A percentile compares a stretch with the other conserved stretches of the same genome.
Evolutionary conservation across 73 alveolate genomes (phyloP).

Genomic region (Blepharisma japonicum): DNA sequence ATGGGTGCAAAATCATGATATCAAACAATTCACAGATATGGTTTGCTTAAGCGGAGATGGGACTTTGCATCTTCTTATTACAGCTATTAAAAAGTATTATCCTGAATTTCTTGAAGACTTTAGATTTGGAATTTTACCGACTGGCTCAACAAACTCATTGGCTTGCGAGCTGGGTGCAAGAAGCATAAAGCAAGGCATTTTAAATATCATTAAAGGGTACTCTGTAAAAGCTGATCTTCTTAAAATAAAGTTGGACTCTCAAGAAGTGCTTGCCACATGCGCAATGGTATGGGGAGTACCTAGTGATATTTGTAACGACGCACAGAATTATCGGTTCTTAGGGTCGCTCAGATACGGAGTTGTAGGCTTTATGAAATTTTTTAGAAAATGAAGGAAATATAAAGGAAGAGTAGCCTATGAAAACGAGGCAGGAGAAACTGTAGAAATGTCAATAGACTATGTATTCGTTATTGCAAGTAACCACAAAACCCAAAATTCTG

Average conservation of each 20-base stretch:
- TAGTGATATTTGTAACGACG: slow-evolving; percentile 6
- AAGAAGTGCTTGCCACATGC: not conserved
- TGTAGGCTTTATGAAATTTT: not conserved
- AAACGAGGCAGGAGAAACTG: not conserved
- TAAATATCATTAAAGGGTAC: not conserved
- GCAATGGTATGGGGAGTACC: slow-evolving; percentile 12
- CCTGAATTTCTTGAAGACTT: not conserved
- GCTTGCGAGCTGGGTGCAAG: not conserved
- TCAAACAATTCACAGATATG: not conserved
- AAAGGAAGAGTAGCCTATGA: not conserved
- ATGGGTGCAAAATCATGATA: too few relatives aligned
- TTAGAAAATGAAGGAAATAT: not conserved
- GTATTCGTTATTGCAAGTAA: not conserved
- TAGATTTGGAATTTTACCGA: not conserved
- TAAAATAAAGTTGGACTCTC: not conserved
- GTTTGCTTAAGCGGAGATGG: slow-evolving; percentile 14
- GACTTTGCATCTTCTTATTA: not conserved
- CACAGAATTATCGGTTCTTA: not conserved
- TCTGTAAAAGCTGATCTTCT: not conserved
- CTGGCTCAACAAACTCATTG: slow-evolving; percentile 16
- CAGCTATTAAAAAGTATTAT: not conserved
- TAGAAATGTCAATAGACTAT: not conserved
- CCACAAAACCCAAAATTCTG: not conserved
- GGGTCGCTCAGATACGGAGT: not conserved
- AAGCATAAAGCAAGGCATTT: not conserved